Percentiles rank a stretch among this genome's conserved stretches.
These are phyloP conservation scores for Rachicladosporium sp. DNA, from an alignment of 2,329 filamentous ascomycete species.

Conservation along the genomic window DNA sequence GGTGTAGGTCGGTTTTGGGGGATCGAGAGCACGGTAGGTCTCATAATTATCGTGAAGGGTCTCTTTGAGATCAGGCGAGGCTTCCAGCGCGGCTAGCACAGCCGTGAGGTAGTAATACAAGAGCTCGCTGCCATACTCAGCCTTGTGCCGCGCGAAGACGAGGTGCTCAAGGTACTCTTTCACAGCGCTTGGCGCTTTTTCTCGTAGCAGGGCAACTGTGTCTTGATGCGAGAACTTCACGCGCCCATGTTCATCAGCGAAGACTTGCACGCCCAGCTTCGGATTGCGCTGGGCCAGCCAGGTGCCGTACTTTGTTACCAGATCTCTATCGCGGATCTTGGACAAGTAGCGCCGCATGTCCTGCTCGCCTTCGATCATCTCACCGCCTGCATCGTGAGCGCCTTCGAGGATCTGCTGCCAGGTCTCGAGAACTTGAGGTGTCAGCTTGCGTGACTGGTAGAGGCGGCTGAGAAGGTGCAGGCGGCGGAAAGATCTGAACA, in stretches of 20 bases:
- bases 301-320: constrained; percentile 83
- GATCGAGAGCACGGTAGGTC: constrained; percentile 71
- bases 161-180: constrained; percentile 90
- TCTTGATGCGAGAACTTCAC: constrained; percentile 70
- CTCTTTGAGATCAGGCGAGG: constrained; percentile 52
- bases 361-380: constrained; percentile 66
- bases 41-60: constrained; percentile 72
- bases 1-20: constrained; percentile 86
- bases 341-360: constrained; percentile 75
- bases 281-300: constrained; percentile 90
- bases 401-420: constrained; percentile 87
- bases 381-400: constrained; percentile 66
- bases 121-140: constrained; percentile 79
- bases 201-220: constrained; percentile 65
- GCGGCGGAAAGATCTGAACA: constrained; percentile 71
- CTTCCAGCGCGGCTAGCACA: constrained; percentile 61
- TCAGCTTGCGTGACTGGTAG: constrained; percentile 82
- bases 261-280: constrained; percentile 79
- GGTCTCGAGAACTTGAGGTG: constrained; percentile 70
- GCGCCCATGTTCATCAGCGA: constrained; percentile 71
- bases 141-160: constrained; percentile 71
- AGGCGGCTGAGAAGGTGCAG: constrained; percentile 87
- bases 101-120: constrained; percentile 88
- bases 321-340: constrained; percentile 62
- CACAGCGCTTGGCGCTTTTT: constrained; percentile 73